A percentile compares a stretch with the other conserved stretches of the same genome.
These are phyloP conservation scores for Globisporangium acanthophoron DNA, from an alignment of 352 stramenopile genomes.

Conservation along the genomic window DNA sequence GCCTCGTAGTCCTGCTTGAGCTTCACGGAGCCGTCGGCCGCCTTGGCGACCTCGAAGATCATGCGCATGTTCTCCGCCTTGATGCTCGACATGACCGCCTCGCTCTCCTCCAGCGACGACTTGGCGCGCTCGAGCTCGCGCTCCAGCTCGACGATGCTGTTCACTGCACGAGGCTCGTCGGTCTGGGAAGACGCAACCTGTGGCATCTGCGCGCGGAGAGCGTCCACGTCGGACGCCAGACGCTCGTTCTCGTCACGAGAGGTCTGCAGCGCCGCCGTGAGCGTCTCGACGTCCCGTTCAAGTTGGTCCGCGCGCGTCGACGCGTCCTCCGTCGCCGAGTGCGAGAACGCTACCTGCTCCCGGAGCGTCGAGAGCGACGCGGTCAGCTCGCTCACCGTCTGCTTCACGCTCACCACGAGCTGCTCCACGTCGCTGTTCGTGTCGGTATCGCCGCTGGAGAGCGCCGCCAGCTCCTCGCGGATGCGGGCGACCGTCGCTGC, in stretches of 20 bases:
- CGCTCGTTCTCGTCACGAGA: slow-evolving; percentile 15
- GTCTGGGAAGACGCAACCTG: not conserved
- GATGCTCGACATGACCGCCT: slow-evolving; percentile 47
- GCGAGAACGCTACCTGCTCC: slow-evolving; percentile 5
- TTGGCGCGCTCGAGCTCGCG: slow-evolving; percentile 27
- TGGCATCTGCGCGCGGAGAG: not conserved
- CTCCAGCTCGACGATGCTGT: slow-evolving; percentile 8
- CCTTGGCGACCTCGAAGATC: slow-evolving; percentile 72
- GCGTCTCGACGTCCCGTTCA: slow-evolving; percentile 18
- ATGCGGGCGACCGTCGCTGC: slow-evolving; percentile 8
- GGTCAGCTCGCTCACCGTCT: slow-evolving; percentile 10
- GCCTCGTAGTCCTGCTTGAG: slow-evolving; percentile 58
- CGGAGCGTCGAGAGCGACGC: slow-evolving; percentile 4
- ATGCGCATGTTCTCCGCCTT: slow-evolving; percentile 73
- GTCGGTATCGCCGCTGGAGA: not conserved
- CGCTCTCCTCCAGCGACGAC: slow-evolving; percentile 24
- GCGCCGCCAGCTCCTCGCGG: slow-evolving; percentile 15
- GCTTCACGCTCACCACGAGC: slow-evolving; percentile 6
- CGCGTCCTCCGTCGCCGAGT: not conserved
- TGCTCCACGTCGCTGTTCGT: slow-evolving; percentile 4
- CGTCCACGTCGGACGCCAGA: not conserved
- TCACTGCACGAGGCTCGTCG: not conserved
- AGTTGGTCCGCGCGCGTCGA: slow-evolving; percentile 4
- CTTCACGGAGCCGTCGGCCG: slow-evolving; percentile 47
- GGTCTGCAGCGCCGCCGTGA: slow-evolving; percentile 13